Percentiles rank a stretch among this genome's conserved stretches.
Conservation (phyloP, 352 stramenopile species). For the Phytopythium cucurbitacearum region DNA sequence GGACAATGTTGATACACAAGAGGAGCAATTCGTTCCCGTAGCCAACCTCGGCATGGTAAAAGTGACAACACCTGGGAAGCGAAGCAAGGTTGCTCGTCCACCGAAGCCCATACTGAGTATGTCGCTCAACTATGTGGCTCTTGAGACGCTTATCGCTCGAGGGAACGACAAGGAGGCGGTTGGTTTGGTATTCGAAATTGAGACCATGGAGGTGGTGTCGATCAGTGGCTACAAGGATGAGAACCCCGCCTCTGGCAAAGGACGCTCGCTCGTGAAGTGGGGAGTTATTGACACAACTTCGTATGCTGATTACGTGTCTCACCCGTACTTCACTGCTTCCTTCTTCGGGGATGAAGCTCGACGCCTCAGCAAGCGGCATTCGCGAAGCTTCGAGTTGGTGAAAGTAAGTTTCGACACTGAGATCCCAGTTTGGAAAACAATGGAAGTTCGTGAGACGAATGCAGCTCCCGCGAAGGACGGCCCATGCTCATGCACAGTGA, state of each 20-base stretch:
- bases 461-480: conserved; percentile 7
- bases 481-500: conserved; percentile 29
- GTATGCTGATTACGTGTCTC: conserved; percentile 54
- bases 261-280: conserved; percentile 33
- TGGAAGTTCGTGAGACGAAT: conserved; percentile 13
- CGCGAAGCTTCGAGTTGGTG: conserved; percentile 63
- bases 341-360: conserved; percentile 62
- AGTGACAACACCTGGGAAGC: conserved; percentile 35
- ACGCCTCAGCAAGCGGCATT: conserved; percentile 37
- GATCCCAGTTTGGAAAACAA: conserved; percentile 64
- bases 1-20: conserved; percentile 10
- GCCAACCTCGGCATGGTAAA: conserved; percentile 80
- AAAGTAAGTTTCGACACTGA: conserved; percentile 61
- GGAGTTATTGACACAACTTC: conserved; percentile 29
- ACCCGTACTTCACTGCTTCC: conserved; percentile 71
- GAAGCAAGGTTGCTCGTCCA: conserved; percentile 49
- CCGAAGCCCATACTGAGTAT: conserved; percentile 54
- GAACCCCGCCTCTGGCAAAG: conserved; percentile 28
- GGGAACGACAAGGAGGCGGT: conserved; percentile 18
- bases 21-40: conserved; percentile 72
- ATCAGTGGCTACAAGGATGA: conserved; percentile 17
- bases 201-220: conserved; percentile 50
- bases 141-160: conserved; percentile 39
- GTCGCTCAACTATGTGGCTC: conserved; percentile 39
- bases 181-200: conserved; percentile 73